These are phyloP conservation scores for Aspergillus vadensis DNA, from an alignment of 2,329 filamentous ascomycete genomes.

Conservation along the genomic window DNA sequence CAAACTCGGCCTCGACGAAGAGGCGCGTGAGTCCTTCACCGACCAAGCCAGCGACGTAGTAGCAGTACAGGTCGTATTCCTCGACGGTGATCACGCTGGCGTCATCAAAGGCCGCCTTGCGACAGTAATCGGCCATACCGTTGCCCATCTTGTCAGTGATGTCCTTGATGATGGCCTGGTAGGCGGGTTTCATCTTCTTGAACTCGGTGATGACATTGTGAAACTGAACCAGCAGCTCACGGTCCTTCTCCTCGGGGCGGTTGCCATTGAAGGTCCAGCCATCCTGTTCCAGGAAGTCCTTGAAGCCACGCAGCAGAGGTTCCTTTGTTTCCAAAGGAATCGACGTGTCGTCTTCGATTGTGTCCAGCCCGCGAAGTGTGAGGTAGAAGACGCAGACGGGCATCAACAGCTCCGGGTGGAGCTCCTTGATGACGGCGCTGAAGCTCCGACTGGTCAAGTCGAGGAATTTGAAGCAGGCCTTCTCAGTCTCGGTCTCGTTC, in stretches of 20 bases:
- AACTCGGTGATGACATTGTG: constrained; percentile 83
- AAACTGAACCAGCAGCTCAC: constrained; percentile 89
- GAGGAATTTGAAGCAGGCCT: constrained; percentile 83
- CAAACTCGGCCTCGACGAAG: constrained; percentile 83
- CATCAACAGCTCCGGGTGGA: constrained; percentile 89
- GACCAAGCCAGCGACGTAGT: constrained; percentile 98
- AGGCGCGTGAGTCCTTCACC: constrained; percentile 89
- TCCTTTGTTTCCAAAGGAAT: constrained; percentile 80
- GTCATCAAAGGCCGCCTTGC: constrained; percentile 77
- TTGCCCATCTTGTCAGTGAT: constrained; percentile 95
- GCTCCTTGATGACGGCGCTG: constrained; percentile 87
- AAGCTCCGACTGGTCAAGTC: constrained; percentile 91
- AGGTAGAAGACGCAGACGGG: constrained; percentile 93
- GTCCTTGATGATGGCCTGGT: constrained; percentile 84
- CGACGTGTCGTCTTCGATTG: constrained; percentile 99
- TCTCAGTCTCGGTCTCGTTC: constrained; percentile 73
- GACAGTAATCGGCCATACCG: constrained; percentile 94
- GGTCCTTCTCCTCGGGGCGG: constrained; percentile 89
- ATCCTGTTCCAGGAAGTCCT: constrained; percentile 74
- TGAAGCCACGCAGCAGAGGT: constrained; percentile 79
- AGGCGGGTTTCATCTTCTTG: constrained; percentile 81
- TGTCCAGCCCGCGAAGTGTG: constrained; percentile 86
- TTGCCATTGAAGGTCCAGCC: constrained; percentile 90
- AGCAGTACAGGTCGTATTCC: constrained; percentile 96
- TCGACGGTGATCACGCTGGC: constrained; percentile 79